Base-by-base conservation (phyloP, 805 yeast genomes). In the Teunomyces gatunensis region DNA sequence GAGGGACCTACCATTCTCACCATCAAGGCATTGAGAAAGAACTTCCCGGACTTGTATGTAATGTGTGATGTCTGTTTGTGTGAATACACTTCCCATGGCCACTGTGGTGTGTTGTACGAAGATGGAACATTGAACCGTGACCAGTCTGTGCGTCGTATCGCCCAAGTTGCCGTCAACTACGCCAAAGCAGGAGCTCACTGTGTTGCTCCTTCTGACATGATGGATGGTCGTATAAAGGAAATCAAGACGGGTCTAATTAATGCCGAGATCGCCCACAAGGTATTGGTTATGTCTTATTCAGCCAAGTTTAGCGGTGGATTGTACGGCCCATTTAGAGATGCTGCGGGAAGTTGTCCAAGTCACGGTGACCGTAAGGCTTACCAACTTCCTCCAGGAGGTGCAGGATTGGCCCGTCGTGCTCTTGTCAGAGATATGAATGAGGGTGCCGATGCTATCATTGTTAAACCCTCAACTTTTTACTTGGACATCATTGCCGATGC, bases 281-380 rank as follows among this genome's bases (percentile, higher is more conserved):
- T 90, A 42, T 83, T 92, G 73, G 82, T 94, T 32, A 84, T 94
- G 88, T 87, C 96, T 4, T 94, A 94, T 69, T 81, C 96, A 30
- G 98, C 98, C 49, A 94, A 94, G 65, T 94, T 94, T 64, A 77
- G 88, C 50, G 97, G 98, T 30, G 81, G 83, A 53, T 73, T 94
- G 42, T 94, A 94, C 64, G 99, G 99, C 0, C 99, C 99, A 4
- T 94, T 94, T 76, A 79, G 99, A 65, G 99, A 94, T 58, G 97
- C 97, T 39, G 99, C 98, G 3, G 94, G 95, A 32, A 86, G 96
- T 45, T 76, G 84, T 3, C 98, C 99, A 7, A 78, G 88, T 17
- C 77, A 80, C 50, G 99, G 99, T 46, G 97, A 94, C 67, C 81
- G 99, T 64, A 87, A 84, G 64, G 81, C 89, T 54, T 94, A 94